Evolutionary conservation across 129 eudicot genomes (phyloP).

Genomic region (Smallanthus sonchifolius): DNA sequence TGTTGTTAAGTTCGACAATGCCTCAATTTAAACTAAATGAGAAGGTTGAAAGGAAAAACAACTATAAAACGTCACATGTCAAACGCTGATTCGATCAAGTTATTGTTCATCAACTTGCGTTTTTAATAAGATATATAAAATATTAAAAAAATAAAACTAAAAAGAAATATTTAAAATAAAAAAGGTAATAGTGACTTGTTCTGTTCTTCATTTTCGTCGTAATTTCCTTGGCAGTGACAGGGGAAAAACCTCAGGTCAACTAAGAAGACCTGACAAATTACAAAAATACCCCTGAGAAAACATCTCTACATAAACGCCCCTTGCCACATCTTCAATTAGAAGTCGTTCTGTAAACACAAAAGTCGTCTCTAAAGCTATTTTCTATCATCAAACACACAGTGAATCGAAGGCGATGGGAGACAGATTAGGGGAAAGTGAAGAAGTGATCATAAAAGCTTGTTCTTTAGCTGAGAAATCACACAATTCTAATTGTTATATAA

Average conservation of each 20-base stretch:
- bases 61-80: no score
- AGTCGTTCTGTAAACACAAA: neutral
- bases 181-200: neutral
- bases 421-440: conserved; percentile 36
- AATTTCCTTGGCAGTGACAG: neutral
- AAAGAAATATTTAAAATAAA: no score
- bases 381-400: neutral
- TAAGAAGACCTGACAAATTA: neutral
- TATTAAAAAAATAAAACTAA: no score
- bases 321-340: neutral
- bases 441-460: conserved; percentile 49
- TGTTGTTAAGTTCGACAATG: no score
- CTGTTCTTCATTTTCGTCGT: neutral
- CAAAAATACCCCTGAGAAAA: conserved; percentile 10
- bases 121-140: no score
- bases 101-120: no score
- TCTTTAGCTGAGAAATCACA: conserved; percentile 56
- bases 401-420: conserved; percentile 29
- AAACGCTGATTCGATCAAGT: no score
- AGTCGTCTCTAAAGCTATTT: conserved; percentile 3
- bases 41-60: no score
- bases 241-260: neutral
- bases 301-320: neutral
- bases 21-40: no score
- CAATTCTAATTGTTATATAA: conserved; percentile 23